These are phyloP conservation scores for Lactarius psammicola DNA, from an alignment of 768 basidiomycete genomes.

Conservation along the genomic window DNA sequence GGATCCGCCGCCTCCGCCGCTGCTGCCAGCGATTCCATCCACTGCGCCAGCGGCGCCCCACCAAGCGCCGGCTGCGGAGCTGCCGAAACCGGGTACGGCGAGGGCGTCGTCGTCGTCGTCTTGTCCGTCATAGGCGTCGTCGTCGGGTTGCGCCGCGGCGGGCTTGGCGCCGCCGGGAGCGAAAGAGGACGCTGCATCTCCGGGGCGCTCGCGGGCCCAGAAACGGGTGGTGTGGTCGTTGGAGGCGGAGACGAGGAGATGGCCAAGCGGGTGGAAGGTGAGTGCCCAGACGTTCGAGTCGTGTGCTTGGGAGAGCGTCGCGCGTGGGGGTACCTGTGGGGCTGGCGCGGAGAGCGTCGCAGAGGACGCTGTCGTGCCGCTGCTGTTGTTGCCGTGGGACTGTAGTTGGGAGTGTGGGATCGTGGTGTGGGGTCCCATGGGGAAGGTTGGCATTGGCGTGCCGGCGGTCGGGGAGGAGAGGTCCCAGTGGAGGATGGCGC, in stretches of 20 bases:
- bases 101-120: constrained; percentile 67
- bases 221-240: constrained; percentile 99
- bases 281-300: constrained; percentile 98
- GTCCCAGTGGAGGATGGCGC: constrained; percentile 93
- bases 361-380: neutral
- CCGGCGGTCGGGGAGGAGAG: constrained; percentile 58
- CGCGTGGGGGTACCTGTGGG: constrained; percentile 54
- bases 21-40: constrained; percentile 9
- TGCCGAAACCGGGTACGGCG: constrained; percentile 74
- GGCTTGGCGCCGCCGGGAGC: constrained; percentile 84
- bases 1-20: constrained; percentile 45
- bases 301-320: constrained; percentile 92
- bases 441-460: constrained; percentile 36
- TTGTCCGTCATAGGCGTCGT: constrained; percentile 42
- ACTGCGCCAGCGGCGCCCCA: constrained; percentile 29
- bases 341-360: constrained; percentile 3
- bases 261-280: constrained; percentile 93
- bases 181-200: constrained; percentile 76
- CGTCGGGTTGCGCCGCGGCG: constrained; percentile 63
- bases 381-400: neutral
- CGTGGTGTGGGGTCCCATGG: neutral
- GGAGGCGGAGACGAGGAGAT: constrained; percentile 89
- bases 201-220: constrained; percentile 91
- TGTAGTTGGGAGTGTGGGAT: neutral
- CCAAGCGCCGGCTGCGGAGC: constrained; percentile 39